phyloP scores from a whole-genome alignment of 2,329 filamentous ascomycete genomes.

The Claviceps arundinis region DNA sequence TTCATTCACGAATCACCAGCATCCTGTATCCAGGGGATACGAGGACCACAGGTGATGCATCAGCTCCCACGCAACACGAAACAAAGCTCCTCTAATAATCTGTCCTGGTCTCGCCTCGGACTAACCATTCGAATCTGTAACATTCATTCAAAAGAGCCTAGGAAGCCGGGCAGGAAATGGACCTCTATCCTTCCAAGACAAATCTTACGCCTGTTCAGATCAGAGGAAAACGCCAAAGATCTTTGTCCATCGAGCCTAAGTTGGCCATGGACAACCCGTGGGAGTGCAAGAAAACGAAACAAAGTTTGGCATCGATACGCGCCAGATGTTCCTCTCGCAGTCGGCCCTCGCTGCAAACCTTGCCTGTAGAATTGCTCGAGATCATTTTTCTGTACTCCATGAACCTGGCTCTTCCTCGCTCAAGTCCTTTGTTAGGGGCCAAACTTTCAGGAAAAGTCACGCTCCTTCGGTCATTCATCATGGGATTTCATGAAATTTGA shows the following conservation, averaged over 20 bases:
- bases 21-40: no score
- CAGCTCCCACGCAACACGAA: no score
- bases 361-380: conserved; percentile 42
- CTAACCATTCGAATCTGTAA: no score
- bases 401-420: conserved; percentile 33
- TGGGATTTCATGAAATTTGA: conserved; percentile 26
- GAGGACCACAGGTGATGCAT: no score
- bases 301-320: conserved; percentile 17
- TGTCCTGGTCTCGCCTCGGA: no score
- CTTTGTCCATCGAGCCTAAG: conserved; percentile 6
- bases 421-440: conserved; percentile 29
- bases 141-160: no score
- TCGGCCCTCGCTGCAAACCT: conserved; percentile 17
- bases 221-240: conserved; percentile 29
- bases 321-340: conserved; percentile 14
- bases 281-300: conserved; percentile 14
- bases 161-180: neutral
- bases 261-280: neutral
- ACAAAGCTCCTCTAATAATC: no score
- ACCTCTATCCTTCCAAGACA: conserved; percentile 17
- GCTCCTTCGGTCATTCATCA: conserved; percentile 23
- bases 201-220: conserved; percentile 35
- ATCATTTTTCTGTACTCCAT: conserved; percentile 35
- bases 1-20: no score
- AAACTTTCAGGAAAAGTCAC: conserved; percentile 30